Percentiles rank a stretch among this genome's conserved stretches.
Conservation (phyloP, 768 basidiomycete species). For the Brasilioporus rufonigricans region DNA sequence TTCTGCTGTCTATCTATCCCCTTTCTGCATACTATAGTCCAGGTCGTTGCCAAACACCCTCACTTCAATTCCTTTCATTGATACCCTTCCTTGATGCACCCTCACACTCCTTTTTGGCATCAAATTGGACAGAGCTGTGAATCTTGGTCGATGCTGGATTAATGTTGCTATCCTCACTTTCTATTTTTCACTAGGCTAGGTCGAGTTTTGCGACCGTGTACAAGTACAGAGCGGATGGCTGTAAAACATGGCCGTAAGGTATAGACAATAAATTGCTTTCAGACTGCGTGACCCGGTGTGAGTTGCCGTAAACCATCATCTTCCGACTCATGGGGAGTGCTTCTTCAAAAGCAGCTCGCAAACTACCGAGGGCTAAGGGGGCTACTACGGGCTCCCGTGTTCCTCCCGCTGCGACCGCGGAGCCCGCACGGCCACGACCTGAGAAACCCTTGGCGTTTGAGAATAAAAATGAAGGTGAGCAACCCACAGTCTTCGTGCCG, state of each 20-base stretch:
- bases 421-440: constrained; percentile 13
- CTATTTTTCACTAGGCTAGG: constrained; percentile 31
- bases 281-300: neutral
- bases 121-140: constrained; percentile 22
- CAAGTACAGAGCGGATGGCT: constrained; percentile 39
- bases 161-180: constrained; percentile 30
- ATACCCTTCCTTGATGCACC: constrained; percentile 28
- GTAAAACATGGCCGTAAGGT: constrained; percentile 35
- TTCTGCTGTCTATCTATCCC: constrained; percentile 34
- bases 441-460: constrained; percentile 44
- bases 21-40: constrained; percentile 23
- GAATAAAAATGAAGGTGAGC: constrained; percentile 47
- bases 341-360: constrained; percentile 59
- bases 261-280: constrained; percentile 31
- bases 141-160: constrained; percentile 29
- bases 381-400: constrained; percentile 44
- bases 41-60: constrained; percentile 24
- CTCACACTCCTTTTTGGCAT: constrained; percentile 25
- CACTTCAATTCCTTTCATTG: constrained; percentile 24
- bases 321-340: constrained; percentile 51
- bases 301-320: neutral
- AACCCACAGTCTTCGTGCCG: neutral
- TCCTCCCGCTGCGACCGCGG: constrained; percentile 15
- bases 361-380: constrained; percentile 55
- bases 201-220: constrained; percentile 36